These are phyloP conservation scores for Spinacia oleracea DNA, from an alignment of 179 eudicot genomes.

Conservation along the genomic window DNA sequence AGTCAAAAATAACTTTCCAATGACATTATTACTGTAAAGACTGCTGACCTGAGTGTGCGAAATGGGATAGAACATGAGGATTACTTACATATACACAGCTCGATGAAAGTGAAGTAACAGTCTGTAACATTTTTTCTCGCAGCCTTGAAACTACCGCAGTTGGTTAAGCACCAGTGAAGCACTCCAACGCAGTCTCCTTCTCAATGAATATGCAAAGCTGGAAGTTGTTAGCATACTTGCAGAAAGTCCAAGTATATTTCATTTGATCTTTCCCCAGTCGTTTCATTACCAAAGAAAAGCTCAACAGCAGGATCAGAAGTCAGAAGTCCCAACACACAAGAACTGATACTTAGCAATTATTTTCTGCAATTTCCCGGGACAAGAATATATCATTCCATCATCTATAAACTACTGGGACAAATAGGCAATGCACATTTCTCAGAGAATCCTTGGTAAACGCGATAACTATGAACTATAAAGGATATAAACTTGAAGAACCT, in stretches of 20 bases:
- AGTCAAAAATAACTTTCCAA: background rate
- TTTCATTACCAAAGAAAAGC: constrained; percentile 55
- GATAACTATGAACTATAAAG: background rate
- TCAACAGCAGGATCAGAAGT: constrained; percentile 57
- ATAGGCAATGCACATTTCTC: background rate
- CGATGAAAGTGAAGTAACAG: constrained; percentile 63
- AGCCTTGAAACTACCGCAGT: constrained; percentile 76
- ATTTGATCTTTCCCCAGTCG: constrained; percentile 38
- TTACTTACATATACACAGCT: constrained; percentile 78
- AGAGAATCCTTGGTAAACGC: background rate
- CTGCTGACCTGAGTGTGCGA: no score
- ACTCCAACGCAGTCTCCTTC: constrained; percentile 66
- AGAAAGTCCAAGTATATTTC: constrained; percentile 75
- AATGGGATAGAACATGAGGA: background rate
- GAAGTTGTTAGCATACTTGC: constrained; percentile 61
- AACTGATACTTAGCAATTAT: constrained; percentile 56
- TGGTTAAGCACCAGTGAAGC: constrained; percentile 57
- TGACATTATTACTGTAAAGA: background rate
- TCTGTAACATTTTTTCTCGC: constrained; percentile 58
- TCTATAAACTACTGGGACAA: constrained; percentile 52
- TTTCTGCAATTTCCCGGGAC: constrained; percentile 76
- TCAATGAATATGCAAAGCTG: constrained; percentile 52
- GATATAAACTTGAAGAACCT: background rate
- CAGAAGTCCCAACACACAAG: constrained; percentile 38
- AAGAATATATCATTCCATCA: constrained; percentile 64